Percentiles rank a stretch among this genome's conserved stretches.
Evolutionary conservation across 1,284 basidiomycete species (phyloP).

Genomic region (Boletus mariae): DNA sequence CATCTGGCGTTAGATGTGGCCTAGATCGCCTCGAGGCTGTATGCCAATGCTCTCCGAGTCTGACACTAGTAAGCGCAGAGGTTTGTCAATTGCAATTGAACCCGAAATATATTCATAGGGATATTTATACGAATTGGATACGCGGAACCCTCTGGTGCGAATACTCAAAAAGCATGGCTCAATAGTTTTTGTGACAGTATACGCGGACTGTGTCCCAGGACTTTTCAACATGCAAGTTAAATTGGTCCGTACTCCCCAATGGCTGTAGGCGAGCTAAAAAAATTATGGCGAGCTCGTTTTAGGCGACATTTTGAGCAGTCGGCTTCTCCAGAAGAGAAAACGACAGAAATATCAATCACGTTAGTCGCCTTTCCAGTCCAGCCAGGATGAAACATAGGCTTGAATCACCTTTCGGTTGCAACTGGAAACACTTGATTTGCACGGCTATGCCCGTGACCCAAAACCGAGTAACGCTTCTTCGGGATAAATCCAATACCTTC

Average conservation of each 20-base stretch:
- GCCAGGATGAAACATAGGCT: neutral
- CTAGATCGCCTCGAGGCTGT: constrained; percentile 4
- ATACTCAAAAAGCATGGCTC: too few relatives aligned
- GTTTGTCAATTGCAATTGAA: neutral
- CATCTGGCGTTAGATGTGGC: neutral
- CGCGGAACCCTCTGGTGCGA: too few relatives aligned
- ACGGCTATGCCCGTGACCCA: neutral
- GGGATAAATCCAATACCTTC: neutral
- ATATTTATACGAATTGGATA: neutral
- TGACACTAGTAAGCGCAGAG: neutral
- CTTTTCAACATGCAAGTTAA: neutral
- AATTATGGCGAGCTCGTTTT: neutral
- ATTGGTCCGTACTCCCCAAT: neutral
- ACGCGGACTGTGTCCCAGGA: too few relatives aligned
- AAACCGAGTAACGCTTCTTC: neutral
- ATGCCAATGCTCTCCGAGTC: neutral
- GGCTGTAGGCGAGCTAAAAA: too few relatives aligned
- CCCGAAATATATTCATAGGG: neutral
- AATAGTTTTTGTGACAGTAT: too few relatives aligned
- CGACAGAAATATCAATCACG: neutral
- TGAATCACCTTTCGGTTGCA: neutral
- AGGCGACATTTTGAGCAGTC: neutral
- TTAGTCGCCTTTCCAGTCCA: neutral
- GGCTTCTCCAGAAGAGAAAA: neutral
- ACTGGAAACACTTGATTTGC: neutral